phyloP scores from a whole-genome alignment of 805 yeast genomes.

The Ogataea polymorpha region DNA sequence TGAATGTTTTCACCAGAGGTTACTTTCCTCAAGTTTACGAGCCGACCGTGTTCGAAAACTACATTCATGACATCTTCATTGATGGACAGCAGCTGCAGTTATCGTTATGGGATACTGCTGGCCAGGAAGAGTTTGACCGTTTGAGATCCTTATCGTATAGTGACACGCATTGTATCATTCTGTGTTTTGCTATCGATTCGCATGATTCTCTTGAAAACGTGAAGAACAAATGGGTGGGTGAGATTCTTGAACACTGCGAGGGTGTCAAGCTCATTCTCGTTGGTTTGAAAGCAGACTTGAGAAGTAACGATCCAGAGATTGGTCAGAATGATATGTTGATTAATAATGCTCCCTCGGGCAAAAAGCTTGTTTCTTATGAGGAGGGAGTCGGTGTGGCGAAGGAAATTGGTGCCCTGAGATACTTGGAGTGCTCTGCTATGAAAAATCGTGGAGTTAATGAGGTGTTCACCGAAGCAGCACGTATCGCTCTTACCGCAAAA shows the following conservation, averaged over 20 bases:
- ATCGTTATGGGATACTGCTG: conserved; percentile 98
- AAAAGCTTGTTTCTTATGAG: conserved; percentile 74
- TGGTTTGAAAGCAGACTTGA: conserved; percentile 90
- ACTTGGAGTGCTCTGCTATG: conserved; percentile 95
- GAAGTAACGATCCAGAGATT: conserved; percentile 52
- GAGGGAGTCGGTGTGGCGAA: conserved; percentile 94
- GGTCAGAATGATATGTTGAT: conserved; percentile 26
- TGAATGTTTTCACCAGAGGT: conserved; percentile 95
- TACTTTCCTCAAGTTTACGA: conserved; percentile 98
- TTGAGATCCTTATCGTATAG: conserved; percentile 88
- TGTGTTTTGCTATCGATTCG: conserved; percentile 93
- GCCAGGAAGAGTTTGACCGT: conserved; percentile 97
- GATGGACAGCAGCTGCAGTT: conserved; percentile 91
- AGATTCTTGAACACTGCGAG: conserved; percentile 94
- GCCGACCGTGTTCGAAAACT: conserved; percentile 96
- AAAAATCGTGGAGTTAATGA: conserved; percentile 97
- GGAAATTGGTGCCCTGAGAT: conserved; percentile 88
- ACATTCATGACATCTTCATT: conserved; percentile 93
- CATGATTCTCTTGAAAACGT: conserved; percentile 93
- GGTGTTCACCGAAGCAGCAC: conserved; percentile 97
- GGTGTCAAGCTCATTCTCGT: conserved; percentile 92
- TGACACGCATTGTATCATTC: conserved; percentile 95
- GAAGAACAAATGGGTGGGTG: conserved; percentile 95
- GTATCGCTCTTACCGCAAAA: conserved; percentile 89
- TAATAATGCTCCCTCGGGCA: conserved; percentile 26